Conservation (phyloP, 1,284 basidiomycete genomes). For the Peniophora sp. region DNA sequence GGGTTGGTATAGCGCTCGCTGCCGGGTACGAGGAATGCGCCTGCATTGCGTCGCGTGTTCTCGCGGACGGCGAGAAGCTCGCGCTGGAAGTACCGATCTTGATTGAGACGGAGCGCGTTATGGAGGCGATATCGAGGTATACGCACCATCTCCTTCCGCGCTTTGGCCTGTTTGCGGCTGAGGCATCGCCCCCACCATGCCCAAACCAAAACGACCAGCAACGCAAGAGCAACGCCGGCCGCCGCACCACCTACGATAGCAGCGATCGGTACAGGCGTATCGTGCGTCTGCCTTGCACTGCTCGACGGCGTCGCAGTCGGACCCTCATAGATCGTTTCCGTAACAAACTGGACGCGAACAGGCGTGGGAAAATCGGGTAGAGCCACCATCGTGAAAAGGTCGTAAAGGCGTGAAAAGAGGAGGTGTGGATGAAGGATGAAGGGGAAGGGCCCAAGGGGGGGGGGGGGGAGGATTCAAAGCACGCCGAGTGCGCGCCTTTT, state of each 20-base stretch:
- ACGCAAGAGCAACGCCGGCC: constrained; percentile 39
- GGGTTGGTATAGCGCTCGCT: constrained; percentile 5
- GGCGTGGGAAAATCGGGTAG: no score
- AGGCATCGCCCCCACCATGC: constrained; percentile 40
- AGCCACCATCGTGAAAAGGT: no score
- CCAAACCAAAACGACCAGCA: constrained; percentile 37
- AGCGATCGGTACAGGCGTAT: constrained; percentile 30
- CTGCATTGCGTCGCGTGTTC: constrained; percentile 35
- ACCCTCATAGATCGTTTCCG: background rate
- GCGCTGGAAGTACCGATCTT: constrained; percentile 12
- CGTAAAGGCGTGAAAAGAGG: no score
- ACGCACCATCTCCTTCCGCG: constrained; percentile 33
- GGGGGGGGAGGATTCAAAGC: no score
- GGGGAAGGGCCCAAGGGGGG: no score
- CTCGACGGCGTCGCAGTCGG: background rate
- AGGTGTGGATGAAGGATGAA: no score
- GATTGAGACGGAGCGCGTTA: background rate
- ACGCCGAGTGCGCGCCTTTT: no score
- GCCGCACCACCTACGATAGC: constrained; percentile 44
- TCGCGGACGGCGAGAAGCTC: constrained; percentile 23
- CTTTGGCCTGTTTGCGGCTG: constrained; percentile 27
- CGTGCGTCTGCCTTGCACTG: background rate
- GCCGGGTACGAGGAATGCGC: constrained; percentile 1
- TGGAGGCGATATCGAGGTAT: background rate
- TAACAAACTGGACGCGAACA: background rate